phyloP scores from a whole-genome alignment of 1,284 basidiomycete genomes.

The Pseudozyma pruni region DNA sequence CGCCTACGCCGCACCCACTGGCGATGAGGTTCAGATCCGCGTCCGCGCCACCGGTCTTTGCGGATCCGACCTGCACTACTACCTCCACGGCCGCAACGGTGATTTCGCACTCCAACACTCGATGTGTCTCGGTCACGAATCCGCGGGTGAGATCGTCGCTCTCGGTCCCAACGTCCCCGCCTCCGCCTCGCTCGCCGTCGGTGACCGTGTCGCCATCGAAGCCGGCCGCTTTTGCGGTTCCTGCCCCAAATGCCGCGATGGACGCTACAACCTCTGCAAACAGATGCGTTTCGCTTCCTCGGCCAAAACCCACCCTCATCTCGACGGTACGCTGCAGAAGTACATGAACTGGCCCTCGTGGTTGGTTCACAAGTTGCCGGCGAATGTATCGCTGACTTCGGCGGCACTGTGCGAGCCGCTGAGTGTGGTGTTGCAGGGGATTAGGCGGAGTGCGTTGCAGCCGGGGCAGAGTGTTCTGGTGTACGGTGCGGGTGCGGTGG shows the following conservation, averaged over 20 bases:
- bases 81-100: constrained; percentile 77
- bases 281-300: constrained; percentile 84
- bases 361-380: constrained; percentile 84
- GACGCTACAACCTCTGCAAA: constrained; percentile 94
- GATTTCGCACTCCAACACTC: constrained; percentile 82
- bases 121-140: constrained; percentile 91
- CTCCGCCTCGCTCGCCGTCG: constrained; percentile 72
- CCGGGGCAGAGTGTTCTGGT: constrained; percentile 80
- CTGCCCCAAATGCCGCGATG: constrained; percentile 71
- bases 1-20: constrained; percentile 75
- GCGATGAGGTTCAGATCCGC: constrained; percentile 76
- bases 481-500: constrained; percentile 90
- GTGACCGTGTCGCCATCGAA: constrained; percentile 92
- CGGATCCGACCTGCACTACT: constrained; percentile 69
- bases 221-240: constrained; percentile 86
- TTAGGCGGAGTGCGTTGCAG: constrained; percentile 75
- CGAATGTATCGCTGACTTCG: constrained; percentile 78
- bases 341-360: constrained; percentile 87
- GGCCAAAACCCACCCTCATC: constrained; percentile 91
- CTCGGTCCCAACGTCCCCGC: constrained; percentile 72
- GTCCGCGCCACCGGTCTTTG: constrained; percentile 88
- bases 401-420: constrained; percentile 91
- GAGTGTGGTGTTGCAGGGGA: constrained; percentile 86
- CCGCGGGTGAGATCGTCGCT: constrained; percentile 82
- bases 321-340: constrained; percentile 88